Evolutionary conservation across 179 eudicot genomes (phyloP), one percentile per base, ranked within the genome.

Genomic region (Heliamphora pulchella): DNA sequence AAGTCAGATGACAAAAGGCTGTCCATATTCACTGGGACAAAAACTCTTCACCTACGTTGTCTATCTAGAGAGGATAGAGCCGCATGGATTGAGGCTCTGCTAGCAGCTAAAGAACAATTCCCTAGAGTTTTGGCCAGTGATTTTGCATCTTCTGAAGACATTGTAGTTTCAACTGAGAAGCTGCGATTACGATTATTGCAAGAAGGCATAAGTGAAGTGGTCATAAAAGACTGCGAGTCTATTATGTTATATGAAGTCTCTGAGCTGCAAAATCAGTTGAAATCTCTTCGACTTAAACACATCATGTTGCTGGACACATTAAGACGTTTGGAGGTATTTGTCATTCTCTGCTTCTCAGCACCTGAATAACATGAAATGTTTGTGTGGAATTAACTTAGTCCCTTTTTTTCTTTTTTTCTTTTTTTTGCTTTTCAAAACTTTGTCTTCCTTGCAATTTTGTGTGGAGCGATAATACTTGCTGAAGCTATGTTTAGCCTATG

Each of bases 1-100:
- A 95, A 95, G 89, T 93, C 98, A 55, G 98, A 95, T 83, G 98
- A 95, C 86, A 95, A 89, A 90, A 86, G 97, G 81, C 87, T 95
- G 68, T 91, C 91, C 81, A 90, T 95, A 77, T 95, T 89, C 82
- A 88, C 97, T 0, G 98, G 98, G 57, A 93, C 97, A 69, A 95
- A 95, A 89, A 93, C 98, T 79, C 96, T 95, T 81, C 98, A 95
- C 86, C 83, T 95, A 80, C 98, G 98, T 57, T 95, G 97, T 78
- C 83, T 88, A 67, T 86, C 94, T 77, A 93, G 90, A 84, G 98
- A 95, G 79, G 98, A 93, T 75, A 91, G 98, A 78, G 87, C 92
- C 81, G 85, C 88, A 58, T 95, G 98, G 98, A 87, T 95, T 63
- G 98, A 93, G 81, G 95, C 97, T 64, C 86, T 95, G 82, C 81